Evolutionary conservation across 768 basidiomycete species (phyloP).

Genomic region (Lyophyllum shimeji): DNA sequence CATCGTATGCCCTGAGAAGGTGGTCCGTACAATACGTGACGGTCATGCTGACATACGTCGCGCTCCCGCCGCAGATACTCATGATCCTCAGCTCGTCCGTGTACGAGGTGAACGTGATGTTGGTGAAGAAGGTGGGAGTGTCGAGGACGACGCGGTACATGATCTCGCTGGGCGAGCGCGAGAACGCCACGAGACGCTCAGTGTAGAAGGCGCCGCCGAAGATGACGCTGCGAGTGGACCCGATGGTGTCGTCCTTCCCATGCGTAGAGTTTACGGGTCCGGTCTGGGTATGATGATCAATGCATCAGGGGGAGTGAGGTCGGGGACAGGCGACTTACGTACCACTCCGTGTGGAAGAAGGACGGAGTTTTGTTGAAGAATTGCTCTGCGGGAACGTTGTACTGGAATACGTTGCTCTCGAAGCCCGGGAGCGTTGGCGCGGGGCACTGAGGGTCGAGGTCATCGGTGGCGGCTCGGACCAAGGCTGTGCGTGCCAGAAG

Average conservation of each 20-base stretch:
- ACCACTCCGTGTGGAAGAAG: constrained; percentile 16
- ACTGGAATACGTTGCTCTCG: constrained; percentile 11
- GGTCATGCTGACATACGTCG: constrained; percentile 5
- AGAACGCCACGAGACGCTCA: not conserved
- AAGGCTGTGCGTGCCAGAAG: no score
- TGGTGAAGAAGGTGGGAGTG: not conserved
- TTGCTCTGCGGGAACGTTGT: constrained; percentile 1
- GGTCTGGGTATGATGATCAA: no score
- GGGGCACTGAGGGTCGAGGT: no score
- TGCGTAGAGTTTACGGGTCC: not conserved
- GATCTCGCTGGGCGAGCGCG: not conserved
- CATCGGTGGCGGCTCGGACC: no score
- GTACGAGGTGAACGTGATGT: not conserved
- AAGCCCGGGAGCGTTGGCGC: constrained; percentile 9
- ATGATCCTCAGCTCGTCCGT: constrained; percentile 5
- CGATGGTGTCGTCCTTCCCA: constrained; percentile 3
- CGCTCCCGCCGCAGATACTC: constrained; percentile 8
- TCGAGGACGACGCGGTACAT: not conserved
- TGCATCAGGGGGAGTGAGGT: no score
- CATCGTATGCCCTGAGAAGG: not conserved
- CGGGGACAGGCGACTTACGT: constrained; percentile 13
- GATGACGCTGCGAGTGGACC: constrained; percentile 2
- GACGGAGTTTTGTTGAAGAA: constrained; percentile 13
- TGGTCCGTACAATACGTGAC: constrained; percentile 2
- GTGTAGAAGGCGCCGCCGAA: not conserved